Evolutionary conservation across 1,139 yeast genomes (phyloP).

Genomic region (Debaryomyces robertsiae): DNA sequence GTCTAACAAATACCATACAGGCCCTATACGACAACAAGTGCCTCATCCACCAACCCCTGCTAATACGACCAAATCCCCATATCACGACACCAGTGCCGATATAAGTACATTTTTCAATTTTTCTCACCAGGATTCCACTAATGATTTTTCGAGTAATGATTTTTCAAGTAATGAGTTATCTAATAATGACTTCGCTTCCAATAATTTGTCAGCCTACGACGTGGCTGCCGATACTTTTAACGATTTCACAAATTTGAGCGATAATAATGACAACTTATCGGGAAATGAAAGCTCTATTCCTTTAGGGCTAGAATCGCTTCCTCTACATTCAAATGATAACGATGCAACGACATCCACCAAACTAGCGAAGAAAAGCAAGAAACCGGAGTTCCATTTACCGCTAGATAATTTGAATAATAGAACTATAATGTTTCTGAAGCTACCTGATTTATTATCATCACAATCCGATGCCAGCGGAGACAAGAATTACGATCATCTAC

Average conservation of each 20-base stretch:
- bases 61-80: neutral
- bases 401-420: conserved; percentile 18
- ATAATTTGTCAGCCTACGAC: conserved; percentile 1
- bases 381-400: conserved; percentile 22
- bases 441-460: conserved; percentile 13
- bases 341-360: neutral
- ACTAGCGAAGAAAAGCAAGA: conserved; percentile 12
- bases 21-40: conserved; percentile 4
- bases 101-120: conserved; percentile 4
- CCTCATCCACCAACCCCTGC: neutral
- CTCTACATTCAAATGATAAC: conserved; percentile 2
- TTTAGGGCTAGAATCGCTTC: neutral
- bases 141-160: conserved; percentile 3
- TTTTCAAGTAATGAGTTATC: conserved; percentile 4
- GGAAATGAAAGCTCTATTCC: conserved; percentile 2
- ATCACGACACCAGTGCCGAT: neutral
- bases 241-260: conserved; percentile 4
- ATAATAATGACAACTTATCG: conserved; percentile 5
- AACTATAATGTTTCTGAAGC: conserved; percentile 11
- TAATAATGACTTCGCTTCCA: conserved; percentile 5
- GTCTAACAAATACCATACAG: conserved; percentile 4
- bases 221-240: neutral
- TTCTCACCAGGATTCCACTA: no score
- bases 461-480: conserved; percentile 16
- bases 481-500: conserved; percentile 16